Percentiles rank a stretch among this genome's conserved stretches.
phyloP scores from a whole-genome alignment of 129 eudicot genomes.

The Centaurea solstitialis region DNA sequence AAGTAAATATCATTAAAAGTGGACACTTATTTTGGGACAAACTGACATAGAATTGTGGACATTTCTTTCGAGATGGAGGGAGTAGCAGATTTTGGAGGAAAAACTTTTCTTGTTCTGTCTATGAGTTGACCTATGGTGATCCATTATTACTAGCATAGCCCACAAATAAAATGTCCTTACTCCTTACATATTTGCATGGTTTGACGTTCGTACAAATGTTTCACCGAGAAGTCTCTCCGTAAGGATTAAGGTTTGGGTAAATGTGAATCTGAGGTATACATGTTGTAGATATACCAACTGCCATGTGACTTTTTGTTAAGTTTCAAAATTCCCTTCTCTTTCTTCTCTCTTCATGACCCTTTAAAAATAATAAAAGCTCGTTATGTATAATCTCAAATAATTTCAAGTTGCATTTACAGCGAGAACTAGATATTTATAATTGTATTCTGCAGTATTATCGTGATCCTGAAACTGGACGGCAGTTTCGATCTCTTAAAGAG shows the following conservation, averaged over 20 bases:
- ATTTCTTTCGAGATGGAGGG: background rate
- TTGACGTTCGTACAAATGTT: background rate
- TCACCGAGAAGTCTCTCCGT: background rate
- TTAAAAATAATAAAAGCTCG: background rate
- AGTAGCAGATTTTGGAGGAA: background rate
- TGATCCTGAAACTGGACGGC: conserved; percentile 74
- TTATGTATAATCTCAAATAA: background rate
- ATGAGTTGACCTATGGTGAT: background rate
- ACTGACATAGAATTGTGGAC: too few species aligned
- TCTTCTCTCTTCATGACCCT: background rate
- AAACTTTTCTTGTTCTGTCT: background rate
- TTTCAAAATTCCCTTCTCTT: background rate
- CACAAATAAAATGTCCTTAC: background rate
- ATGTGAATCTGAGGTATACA: background rate
- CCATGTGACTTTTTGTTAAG: background rate
- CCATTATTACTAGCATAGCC: background rate
- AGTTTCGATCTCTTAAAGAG: conserved; percentile 65
- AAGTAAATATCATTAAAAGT: background rate
- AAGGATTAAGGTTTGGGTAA: background rate
- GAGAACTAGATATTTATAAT: background rate
- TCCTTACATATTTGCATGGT: background rate
- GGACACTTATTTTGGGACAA: too few species aligned
- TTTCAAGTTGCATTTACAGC: background rate
- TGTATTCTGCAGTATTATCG: conserved; percentile 61
- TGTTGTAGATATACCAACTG: background rate